A percentile compares a stretch with the other conserved stretches of the same genome.
These are phyloP conservation scores for Phytophthora ohioensis DNA, from an alignment of 352 stramenopile genomes.

Conservation along the genomic window DNA sequence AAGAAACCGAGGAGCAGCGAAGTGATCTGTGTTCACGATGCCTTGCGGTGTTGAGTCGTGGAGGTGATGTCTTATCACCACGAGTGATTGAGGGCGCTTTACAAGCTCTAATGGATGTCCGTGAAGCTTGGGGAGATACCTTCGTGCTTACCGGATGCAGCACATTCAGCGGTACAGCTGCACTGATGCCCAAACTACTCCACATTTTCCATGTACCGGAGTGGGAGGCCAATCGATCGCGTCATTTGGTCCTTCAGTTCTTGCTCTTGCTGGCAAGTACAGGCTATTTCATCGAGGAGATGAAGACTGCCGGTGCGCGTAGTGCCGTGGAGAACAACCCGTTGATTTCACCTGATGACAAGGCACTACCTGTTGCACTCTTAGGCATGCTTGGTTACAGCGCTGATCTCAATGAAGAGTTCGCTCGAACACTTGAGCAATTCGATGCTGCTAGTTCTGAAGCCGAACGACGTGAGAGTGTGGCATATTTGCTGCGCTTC, in stretches of 20 bases:
- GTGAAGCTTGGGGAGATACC: conserved; percentile 41
- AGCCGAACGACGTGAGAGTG: conserved; percentile 39
- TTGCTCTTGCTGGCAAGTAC: conserved; percentile 68
- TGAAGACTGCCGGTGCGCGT: conserved; percentile 63
- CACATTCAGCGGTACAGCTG: conserved; percentile 20
- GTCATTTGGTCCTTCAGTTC: conserved; percentile 59
- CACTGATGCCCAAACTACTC: conserved; percentile 50
- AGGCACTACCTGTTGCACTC: conserved; percentile 66
- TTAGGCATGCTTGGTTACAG: conserved; percentile 77
- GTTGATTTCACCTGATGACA: conserved; percentile 55
- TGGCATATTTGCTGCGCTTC: conserved; percentile 74
- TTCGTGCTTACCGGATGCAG: conserved; percentile 40
- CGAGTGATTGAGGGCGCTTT: conserved; percentile 33
- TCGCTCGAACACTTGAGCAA: conserved; percentile 51
- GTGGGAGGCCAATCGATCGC: conserved; percentile 30
- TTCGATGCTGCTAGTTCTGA: conserved; percentile 40
- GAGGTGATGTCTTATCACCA: conserved; percentile 8
- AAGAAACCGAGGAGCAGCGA: conserved; percentile 17
- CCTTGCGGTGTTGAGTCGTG: conserved; percentile 26
- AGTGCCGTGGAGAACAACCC: conserved; percentile 69
- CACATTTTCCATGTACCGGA: conserved; percentile 45
- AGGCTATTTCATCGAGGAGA: conserved; percentile 55
- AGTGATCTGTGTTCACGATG: conserved; percentile 26
- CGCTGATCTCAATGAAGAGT: conserved; percentile 73
- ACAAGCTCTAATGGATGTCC: conserved; percentile 40